Evolutionary conservation across 345 rosid species (phyloP).

Genomic region (Tarenaya hassleriana): DNA sequence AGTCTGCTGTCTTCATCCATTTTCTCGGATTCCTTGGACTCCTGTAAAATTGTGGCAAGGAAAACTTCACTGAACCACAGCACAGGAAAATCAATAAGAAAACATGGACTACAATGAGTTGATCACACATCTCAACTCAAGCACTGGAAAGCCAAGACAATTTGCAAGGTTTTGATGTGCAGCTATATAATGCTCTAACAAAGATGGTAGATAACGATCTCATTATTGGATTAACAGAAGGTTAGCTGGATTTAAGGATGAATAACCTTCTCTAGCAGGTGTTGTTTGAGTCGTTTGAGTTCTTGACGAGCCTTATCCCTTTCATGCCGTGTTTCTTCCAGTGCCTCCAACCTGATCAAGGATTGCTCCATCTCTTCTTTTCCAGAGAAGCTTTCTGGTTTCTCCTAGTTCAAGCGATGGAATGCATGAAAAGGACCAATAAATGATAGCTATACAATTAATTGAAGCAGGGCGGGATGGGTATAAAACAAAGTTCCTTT

Average conservation of each 20-base stretch:
- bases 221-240: neutral
- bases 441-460: constrained; percentile 5
- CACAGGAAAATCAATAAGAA: neutral
- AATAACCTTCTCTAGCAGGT: constrained; percentile 80
- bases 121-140: constrained; percentile 2
- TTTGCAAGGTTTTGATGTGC: neutral
- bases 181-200: neutral
- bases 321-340: constrained; percentile 52
- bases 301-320: constrained; percentile 77
- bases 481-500: constrained; percentile 4
- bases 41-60: constrained; percentile 30
- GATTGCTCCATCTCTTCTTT: constrained; percentile 64
- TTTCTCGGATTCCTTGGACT: constrained; percentile 91
- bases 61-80: neutral
- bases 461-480: neutral
- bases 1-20: constrained; percentile 92
- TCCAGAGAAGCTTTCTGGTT: constrained; percentile 39
- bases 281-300: constrained; percentile 85
- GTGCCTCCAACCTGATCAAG: constrained; percentile 53
- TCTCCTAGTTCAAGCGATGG: constrained; percentile 25
- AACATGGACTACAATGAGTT: neutral
- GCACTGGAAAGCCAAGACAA: neutral
- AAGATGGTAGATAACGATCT: neutral
- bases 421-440: constrained; percentile 16
- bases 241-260: constrained; percentile 4